Conservation (phyloP, 495 filamentous ascomycete species). For the Neurospora terricola region DNA sequence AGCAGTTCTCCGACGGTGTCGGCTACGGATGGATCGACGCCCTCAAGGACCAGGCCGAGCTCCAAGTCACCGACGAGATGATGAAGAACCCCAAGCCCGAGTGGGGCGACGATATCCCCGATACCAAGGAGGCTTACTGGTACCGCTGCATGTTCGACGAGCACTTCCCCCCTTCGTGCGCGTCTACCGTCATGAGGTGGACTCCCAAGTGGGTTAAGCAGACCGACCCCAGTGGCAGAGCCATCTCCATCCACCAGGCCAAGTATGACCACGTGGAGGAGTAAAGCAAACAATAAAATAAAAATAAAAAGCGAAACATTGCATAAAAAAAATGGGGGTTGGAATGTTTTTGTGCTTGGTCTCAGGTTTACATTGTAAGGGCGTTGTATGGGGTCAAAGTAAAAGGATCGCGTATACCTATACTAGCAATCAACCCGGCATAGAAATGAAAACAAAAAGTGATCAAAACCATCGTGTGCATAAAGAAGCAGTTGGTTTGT, state of each 20-base stretch:
- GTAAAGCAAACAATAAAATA: background rate
- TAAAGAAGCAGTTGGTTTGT: background rate
- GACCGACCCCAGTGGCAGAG: constrained; percentile 83
- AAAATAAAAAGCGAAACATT: background rate
- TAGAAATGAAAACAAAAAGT: background rate
- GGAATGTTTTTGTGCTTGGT: background rate
- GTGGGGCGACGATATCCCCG: constrained; percentile 84
- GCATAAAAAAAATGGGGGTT: background rate
- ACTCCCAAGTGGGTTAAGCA: constrained; percentile 96
- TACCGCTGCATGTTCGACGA: constrained; percentile 98
- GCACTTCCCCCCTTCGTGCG: constrained; percentile 88
- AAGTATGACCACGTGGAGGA: constrained; percentile 46
- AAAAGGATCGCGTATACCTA: background rate
- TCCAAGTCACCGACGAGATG: constrained; percentile 87
- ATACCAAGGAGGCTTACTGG: constrained; percentile 99
- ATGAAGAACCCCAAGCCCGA: constrained; percentile 93
- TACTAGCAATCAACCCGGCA: background rate
- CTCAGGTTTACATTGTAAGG: background rate
- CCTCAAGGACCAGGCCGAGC: constrained; percentile 85
- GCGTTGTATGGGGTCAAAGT: background rate
- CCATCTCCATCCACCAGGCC: constrained; percentile 58
- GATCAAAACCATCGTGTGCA: background rate
- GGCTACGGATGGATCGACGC: constrained; percentile 99
- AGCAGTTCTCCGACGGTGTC: constrained; percentile 97
- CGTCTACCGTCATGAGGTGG: constrained; percentile 91